Evolutionary conservation across 495 filamentous ascomycete species (phyloP), one percentile per base, ranked within the genome.

Genomic region (Aspergillus hancockii): DNA sequence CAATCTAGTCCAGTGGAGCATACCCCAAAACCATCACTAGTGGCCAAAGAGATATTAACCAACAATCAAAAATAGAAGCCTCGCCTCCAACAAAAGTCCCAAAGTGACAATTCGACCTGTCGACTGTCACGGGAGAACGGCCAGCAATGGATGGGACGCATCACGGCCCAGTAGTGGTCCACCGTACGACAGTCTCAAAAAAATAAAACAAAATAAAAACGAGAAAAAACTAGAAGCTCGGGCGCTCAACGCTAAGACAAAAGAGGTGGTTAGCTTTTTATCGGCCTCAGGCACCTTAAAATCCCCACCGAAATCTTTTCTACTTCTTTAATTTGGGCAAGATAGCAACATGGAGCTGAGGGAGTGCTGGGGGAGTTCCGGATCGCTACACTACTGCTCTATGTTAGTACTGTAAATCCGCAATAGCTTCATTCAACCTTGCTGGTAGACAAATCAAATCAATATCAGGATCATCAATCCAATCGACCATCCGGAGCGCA

Each of bases 71-170:
- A 50, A 46, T 19, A 41, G 19, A 52, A 25, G 25, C 32, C 13
- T 21, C 41, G 34, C 32, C 34, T 22, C 36, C 43, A 51, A 22
- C 21, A 18, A 36, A 36, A 36, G 32, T 36, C 32, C 32, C 32
- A 36, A 2, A 36, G 13, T 36, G 32, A 36, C 13, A 38, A 55
- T 13, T 45, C 49, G 52, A 63, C 55, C 52, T 55, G 52, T 63
- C 51, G 55, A 51, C 55, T 63, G 51, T 63, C 43, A 58, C 28
- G 16, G 55, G 46, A n/a, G 13, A 25, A 52, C 25, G 16, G 46
- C 30, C 22, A 57, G 43, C 34, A 47, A 41, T 25, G 54, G 54
- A 57, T 50, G 32, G 30, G 54, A 57, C 36, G 19, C 59, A 57
- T 57, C 36, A 40, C 41, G 49, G 25, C 40, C 59, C 30, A 57